Evolutionary conservation across 805 yeast genomes (phyloP), one percentile per base, ranked within the genome.

Genomic region (Yamadazyma philogaea): DNA sequence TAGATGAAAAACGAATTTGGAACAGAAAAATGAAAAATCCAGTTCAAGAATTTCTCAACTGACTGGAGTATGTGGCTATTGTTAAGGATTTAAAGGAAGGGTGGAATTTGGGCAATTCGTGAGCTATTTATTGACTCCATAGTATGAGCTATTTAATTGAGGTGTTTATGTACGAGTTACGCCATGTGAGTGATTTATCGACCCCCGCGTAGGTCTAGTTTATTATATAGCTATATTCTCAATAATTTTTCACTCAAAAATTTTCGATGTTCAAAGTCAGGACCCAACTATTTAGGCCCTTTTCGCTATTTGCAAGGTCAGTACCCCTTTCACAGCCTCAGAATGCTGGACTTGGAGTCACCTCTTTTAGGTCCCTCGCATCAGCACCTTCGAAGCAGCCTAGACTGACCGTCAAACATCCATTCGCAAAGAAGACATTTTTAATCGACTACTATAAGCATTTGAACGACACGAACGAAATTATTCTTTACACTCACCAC

Each of bases 401-500:
- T 78, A 90, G 7, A 67, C 75, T 24, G 12, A 24, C 28, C n/a
- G 28, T 24, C 42, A 90, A 90, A 60, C 79, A 79, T 14, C 55
- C 71, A 34, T 75, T 73, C 31, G 81, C 91, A 3, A 80, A 97
- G 67, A 91, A 91, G 68, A 89, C 97, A 0, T 89, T 80, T 53
- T 70, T 91, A 49, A 72, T 91, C 48, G 96, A 91, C 63, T 70
- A 77, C 51, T 91, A 91, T 71, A 78, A 87, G 47, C 66, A 82
- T 48, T 60, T 88, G 48, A 74, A 88, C 66, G 81, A 82, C 44
- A 69, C 64, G 21, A 79, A 80, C 60, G 81, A 87, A 30, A 80
- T 90, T 34, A 71, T 90, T 11, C 72, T 91, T 42, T 81, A 87
- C 52, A 78, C 82, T 5, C 99, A 93, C 66, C 91, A 87, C 68